Evolutionary conservation across 2,329 filamentous ascomycete species (phyloP), one percentile per base, ranked within the genome.

Genomic region (Alternaria sp.): DNA sequence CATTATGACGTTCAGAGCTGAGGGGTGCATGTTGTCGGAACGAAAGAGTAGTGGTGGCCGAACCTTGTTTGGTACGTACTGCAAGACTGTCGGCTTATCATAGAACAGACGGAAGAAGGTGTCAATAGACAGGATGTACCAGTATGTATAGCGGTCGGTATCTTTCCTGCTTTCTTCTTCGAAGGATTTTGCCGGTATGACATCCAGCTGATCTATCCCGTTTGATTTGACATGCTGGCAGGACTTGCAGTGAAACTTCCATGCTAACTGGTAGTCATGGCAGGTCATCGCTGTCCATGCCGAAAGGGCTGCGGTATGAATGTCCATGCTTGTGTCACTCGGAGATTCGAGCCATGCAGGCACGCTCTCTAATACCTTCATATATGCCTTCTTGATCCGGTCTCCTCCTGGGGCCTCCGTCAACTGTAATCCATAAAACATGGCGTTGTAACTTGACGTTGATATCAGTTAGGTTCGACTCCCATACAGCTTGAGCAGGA

Each of bases 231-330:
- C 20, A 26, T 60, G 69, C 1, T 72, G 69, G 49, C 69, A 75
- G 1, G 67, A 57, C 47, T 73, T 73, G 57, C 65, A 63, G 49
- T 75, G 73, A 22, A 75, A 73, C 22, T 69, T 71, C 70, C 72
- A 75, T 3, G 69, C 65, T 7, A 74, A 57, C 36, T 73, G 71
- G 41, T 73, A 73, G 24, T 75, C 71, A 12, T 72, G 69, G 41
- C 70, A 69, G 34, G 58, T 68, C 34, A 72, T 65, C 3, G 67
- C 64, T 16, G 70, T 70, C 72, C 71, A 74, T 4, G 62, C 48
- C 4, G 61, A 68, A 18, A 75, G 48, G 1, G 66, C 59, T 32
- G 73, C 72, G 26, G 65, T 68, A 30, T 64, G 57, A 2, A 61
- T 65, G 49, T 75, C 71, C 52, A 74, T 47, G 5, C 59, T 56